Base-by-base conservation (phyloP, 78 protist genomes). In the Planoprotostelium fungivorum region DNA sequence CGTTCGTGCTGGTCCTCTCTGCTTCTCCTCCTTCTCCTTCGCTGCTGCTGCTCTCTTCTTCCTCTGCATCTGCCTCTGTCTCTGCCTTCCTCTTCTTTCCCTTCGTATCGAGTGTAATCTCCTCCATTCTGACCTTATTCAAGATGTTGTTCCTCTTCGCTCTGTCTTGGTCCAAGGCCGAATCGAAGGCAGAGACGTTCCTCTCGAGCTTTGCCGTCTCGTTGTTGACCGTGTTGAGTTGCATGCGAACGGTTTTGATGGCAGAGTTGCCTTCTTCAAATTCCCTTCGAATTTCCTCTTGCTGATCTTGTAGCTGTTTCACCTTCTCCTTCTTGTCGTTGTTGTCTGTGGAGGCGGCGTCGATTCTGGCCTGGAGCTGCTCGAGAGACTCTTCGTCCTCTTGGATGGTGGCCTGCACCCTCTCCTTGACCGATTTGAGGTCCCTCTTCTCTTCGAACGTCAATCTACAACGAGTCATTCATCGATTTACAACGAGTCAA, bases 241-340 rank as follows among this genome's bases (percentile, higher is more conserved):
- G 34, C 25, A 87, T 63, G 39, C 36, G 86, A 1, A 84, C 87
- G 29, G 84, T 35, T n/a, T 92, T 63, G 1, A 88, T 90, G 10
- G 1, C 31, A 0, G 84, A 34, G 34, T 91, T 87, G 29, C 73
- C 36, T 1, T 38, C 37, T 0, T 88, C 86, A 9, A 88, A 1
- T 37, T 90, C 89, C 37, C 29, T 35, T 1, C 29, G 38, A 10
- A 87, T 85, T 0, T 83, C 87, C 31, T 29, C 86, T 29, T 89
- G 84, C 36, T 83, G 23, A 1, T 86, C 37, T 0, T 38, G 35
- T 10, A 90, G 89, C 23, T 63, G 35, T n/a, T 87, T 35, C 29
- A 88, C 83, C 84, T 93, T 88, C 36, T 93, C 89, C 37, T 38
- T 39, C 29, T 93, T 89, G 34, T 63, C 37, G 86, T 93, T 90